Evolutionary conservation across 2,329 filamentous ascomycete species (phyloP).

Genomic region (Phyllosticta citriasiana): DNA sequence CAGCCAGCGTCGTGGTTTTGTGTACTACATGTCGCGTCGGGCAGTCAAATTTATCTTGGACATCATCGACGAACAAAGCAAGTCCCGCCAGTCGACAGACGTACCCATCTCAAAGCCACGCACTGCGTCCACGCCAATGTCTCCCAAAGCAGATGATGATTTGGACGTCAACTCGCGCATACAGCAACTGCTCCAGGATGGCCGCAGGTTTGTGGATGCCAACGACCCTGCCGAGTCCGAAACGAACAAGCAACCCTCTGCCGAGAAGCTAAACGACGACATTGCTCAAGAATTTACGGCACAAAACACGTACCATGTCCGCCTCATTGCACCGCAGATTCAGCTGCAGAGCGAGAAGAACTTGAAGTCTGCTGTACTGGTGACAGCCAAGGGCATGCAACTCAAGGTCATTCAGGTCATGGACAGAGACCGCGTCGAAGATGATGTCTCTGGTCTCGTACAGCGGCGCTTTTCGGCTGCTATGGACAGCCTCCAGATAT

Average conservation of each 20-base stretch:
- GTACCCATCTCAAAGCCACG: conserved; percentile 15
- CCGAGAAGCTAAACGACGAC: conserved; percentile 47
- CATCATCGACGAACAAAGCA: conserved; percentile 89
- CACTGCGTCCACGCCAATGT: conserved; percentile 15
- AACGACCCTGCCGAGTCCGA: conserved; percentile 45
- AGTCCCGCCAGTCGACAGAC: conserved; percentile 45
- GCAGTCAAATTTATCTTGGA: conserved; percentile 98
- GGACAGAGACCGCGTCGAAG: conserved; percentile 86
- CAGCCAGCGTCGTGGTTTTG: conserved; percentile 86
- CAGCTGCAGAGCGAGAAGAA: conserved; percentile 99
- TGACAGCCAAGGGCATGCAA: conserved; percentile 96
- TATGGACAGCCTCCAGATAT: conserved; percentile 98
- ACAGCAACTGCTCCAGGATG: conserved; percentile 73
- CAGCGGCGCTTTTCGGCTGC: conserved; percentile 88
- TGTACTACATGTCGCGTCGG: conserved; percentile 92
- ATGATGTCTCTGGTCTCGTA: conserved; percentile 88
- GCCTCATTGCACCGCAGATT: conserved; percentile 93
- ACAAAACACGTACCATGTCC: conserved; percentile 89
- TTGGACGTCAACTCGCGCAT: conserved; percentile 74
- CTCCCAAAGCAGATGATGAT: conserved; percentile 47
- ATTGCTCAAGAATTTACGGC: conserved; percentile 82
- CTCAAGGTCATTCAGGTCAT: conserved; percentile 96
- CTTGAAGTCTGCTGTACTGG: conserved; percentile 88
- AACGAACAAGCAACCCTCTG: conserved; percentile 19
- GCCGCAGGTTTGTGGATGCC: conserved; percentile 68